Base-by-base conservation (phyloP, 768 basidiomycete species). In the Calocybe gangraenosa region DNA sequence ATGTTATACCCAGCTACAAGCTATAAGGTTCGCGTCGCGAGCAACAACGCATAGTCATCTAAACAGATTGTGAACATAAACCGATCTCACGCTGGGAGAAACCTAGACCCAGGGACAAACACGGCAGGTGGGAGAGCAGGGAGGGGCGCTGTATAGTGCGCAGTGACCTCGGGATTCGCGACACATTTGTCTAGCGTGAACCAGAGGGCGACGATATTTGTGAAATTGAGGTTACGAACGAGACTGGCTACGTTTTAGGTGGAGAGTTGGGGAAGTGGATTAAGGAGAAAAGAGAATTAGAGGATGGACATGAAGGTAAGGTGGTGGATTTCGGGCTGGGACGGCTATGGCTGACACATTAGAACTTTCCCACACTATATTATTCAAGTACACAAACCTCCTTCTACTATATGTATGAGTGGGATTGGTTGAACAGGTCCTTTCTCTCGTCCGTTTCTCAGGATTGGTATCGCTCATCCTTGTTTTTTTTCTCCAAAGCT, bases 161-260 rank as follows among this genome's bases (percentile, higher is more conserved):
- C 84, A 33, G 64, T 49, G 23, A 96, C 92, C 61, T 98, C 95
- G 34, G 81, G 84, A 0, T 89, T 88, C 2, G 94, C 97, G 51
- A 86, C 81, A 95, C 95, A 98, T 38, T 87, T 81, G 63, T 97
- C 95, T 37, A 95, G 71, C 1, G 95, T 97, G 62, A 94, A 98
- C 1, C 94, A 71, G 0, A 96, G 75, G 0, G 78, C 82, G 37
- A 97, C 84, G 41, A 77, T 73, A 65, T 98, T 98, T 62, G 88
- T 83, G 50, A 87, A 98, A 0, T 87, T 70, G 42, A 96, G 53
- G 61, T 98, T 97, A 53, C 84, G 79, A 15, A 92, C 91, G 39
- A 91, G 76, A 44, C 95, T n/a, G 65, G 7, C 86, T 80, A 5
- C 95, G 95, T 2, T 74, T 68, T 11, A 96, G 74, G 0, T 67